Base-by-base conservation (phyloP, 805 yeast genomes). In the Torulaspora quercuum region DNA sequence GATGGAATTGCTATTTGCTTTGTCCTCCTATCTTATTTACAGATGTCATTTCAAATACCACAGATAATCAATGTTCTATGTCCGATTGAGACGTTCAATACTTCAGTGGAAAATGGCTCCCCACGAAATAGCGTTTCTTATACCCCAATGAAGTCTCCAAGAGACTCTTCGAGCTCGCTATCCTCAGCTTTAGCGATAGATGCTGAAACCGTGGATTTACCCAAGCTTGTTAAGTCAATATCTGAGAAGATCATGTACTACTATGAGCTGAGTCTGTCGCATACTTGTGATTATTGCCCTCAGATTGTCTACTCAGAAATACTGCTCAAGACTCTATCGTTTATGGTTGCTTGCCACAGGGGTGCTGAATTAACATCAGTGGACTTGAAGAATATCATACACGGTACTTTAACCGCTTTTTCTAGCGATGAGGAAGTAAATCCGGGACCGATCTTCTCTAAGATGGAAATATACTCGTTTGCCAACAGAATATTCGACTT, bases 251-350 rank as follows among this genome's bases (percentile, higher is more conserved):
- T 65, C 3, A 38, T 72, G 5, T 65, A 49, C 30, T 75, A 53
- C 49, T 80, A 72, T 55, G 71, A 67, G 38, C 48, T 63, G 25
- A 78, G 90, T 24, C 65, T 75, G 4, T 56, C 66, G 25, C 78
- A 73, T 38, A 68, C 72, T 6, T 86, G 79, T 38, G 95, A 90
- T 46, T 75, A 75, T 46, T 89, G 82, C 0, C 97, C 97, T 0
- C 90, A 80, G 41, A 60, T 82, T 1, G 88, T 88, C 0, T 83
- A 78, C 45, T 76, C 82, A 27, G 95, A 87, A 46, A 69, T 81
- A 2, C 65, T 83, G 2, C 47, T 88, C 20, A 69, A 96, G 41
- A 73, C 70, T 34, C 63, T 80, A 14, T 76, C 77, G 37, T 70
- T 84, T 35, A 72, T 82, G 71, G 69, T 80, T 1, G 56, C 67